Evolutionary conservation across 345 rosid species (phyloP), one percentile per base, ranked within the genome.

Genomic region (Physaria fendleri): DNA sequence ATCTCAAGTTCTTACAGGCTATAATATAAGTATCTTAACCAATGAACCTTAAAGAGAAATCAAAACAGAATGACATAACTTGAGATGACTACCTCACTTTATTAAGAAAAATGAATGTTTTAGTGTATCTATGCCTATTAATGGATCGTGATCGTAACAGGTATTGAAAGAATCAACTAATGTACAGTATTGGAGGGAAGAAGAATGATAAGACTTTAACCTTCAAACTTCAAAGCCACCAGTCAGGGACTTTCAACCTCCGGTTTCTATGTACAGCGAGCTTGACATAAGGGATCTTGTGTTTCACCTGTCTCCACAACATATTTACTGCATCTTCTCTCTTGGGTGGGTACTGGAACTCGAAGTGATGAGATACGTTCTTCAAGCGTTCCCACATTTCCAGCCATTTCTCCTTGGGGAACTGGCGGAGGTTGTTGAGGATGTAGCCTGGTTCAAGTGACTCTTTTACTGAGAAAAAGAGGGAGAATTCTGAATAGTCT

Each of bases 281-380:
- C 65, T 80, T 74, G 21, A 76, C 85, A 38, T 11, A 61, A 0
- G 87, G 88, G 15, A 88, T 82, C 72, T 88, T 92, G 61, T 77
- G 82, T 72, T 79, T 88, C 23, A 92, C 81, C 68, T 88, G 85
- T 63, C 90, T 92, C 98, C 98, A 88, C 42, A 88, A 63, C 93
- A 88, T 76, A 66, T 82, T 74, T 15, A 80, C 79, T 1, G 90
- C 95, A 37, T 88, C 98, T 59, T 79, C 96, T 67, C 71, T 85
- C 80, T 72, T 62, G 1, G 95, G 85, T 7, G 98, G 96, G 56
- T 78, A 79, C 59, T 84, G 93, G 69, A 82, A 86, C 58, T 92
- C 88, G 1, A 71, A 92, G 73, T 88, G 93, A 74, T 61, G 85
- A n/a, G 96, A 78, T 21, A 92, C 70, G 15, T 64, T 82, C 77